Evolutionary conservation across 2,329 filamentous ascomycete genomes (phyloP).

Genomic region (Canariomyces notabilis): DNA sequence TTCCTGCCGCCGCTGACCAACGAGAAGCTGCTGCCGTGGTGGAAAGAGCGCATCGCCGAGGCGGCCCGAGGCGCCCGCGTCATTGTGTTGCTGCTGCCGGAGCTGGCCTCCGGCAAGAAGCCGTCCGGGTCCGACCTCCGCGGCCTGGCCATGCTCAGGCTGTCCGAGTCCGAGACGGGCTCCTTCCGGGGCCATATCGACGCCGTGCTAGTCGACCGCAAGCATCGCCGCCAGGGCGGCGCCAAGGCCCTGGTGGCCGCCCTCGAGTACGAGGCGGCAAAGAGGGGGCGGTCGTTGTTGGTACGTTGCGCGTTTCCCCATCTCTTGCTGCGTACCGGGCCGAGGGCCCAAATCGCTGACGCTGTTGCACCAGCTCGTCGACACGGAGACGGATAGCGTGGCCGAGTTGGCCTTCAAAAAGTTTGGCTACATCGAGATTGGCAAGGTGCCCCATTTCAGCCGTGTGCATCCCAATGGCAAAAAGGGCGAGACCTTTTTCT

Average conservation of each 20-base stretch:
- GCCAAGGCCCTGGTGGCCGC: conserved; percentile 46
- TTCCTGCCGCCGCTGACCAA: conserved; percentile 57
- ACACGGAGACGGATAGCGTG: conserved; percentile 32
- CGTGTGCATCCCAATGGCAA: conserved; percentile 45
- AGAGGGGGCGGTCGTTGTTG: conserved; percentile 46
- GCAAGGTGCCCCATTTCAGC: conserved; percentile 49
- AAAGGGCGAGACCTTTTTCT: conserved; percentile 52
- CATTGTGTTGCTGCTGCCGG: conserved; percentile 49
- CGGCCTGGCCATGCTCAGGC: conserved; percentile 51
- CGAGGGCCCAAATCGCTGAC: background rate
- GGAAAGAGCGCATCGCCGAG: conserved; percentile 49
- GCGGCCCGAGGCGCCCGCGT: conserved; percentile 40
- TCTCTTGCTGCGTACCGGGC: too few species aligned
- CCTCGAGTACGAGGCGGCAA: conserved; percentile 51
- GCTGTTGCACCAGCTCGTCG: conserved; percentile 15
- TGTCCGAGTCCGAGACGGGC: conserved; percentile 51
- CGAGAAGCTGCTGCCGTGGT: conserved; percentile 52
- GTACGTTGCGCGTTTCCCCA: conserved; percentile 40
- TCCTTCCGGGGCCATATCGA: conserved; percentile 51
- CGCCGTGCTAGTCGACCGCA: conserved; percentile 52
- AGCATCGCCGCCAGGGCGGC: conserved; percentile 46
- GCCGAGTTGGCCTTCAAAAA: conserved; percentile 51
- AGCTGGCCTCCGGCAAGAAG: conserved; percentile 30
- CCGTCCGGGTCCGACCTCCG: conserved; percentile 44
- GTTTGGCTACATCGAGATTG: conserved; percentile 53